Evolutionary conservation across 257 asterid genomes (phyloP).

Genomic region (Catharanthus roseus): DNA sequence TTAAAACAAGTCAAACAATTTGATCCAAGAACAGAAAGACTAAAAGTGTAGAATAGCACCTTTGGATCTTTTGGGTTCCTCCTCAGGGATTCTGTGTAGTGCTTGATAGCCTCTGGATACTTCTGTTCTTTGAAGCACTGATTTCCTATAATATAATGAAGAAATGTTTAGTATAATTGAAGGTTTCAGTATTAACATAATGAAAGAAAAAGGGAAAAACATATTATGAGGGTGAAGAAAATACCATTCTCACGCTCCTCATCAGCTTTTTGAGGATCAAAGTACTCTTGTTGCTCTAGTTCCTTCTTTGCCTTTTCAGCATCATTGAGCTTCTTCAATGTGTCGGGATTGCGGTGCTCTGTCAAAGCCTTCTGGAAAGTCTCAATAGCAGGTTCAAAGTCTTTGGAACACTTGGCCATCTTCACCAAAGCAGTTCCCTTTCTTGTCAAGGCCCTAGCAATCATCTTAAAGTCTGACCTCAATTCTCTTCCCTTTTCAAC

Average conservation of each 20-base stretch:
- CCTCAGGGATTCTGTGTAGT: conserved; percentile 70
- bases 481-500: conserved; percentile 92
- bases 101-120: conserved; percentile 85
- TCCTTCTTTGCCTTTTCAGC: conserved; percentile 95
- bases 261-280: conserved; percentile 76
- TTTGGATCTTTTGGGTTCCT: conserved; percentile 79
- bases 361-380: conserved; percentile 88
- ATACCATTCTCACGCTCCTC: conserved; percentile 98
- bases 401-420: conserved; percentile 71
- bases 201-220: neutral
- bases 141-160: conserved; percentile 41
- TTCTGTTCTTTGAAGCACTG: conserved; percentile 78
- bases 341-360: conserved; percentile 93
- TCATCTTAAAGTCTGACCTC: conserved; percentile 82
- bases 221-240: neutral
- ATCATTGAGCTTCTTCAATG: conserved; percentile 79
- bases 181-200: neutral
- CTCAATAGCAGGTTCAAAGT: conserved; percentile 78
- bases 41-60: conserved; percentile 26
- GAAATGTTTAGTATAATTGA: neutral
- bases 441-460: conserved; percentile 88
- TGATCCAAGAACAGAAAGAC: neutral
- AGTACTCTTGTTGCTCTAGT: conserved; percentile 80
- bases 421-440: conserved; percentile 86
- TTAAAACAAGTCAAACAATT: neutral